These are phyloP conservation scores for Coelastrella sp. DNA, from an alignment of 139 green algal species.

Conservation along the genomic window DNA sequence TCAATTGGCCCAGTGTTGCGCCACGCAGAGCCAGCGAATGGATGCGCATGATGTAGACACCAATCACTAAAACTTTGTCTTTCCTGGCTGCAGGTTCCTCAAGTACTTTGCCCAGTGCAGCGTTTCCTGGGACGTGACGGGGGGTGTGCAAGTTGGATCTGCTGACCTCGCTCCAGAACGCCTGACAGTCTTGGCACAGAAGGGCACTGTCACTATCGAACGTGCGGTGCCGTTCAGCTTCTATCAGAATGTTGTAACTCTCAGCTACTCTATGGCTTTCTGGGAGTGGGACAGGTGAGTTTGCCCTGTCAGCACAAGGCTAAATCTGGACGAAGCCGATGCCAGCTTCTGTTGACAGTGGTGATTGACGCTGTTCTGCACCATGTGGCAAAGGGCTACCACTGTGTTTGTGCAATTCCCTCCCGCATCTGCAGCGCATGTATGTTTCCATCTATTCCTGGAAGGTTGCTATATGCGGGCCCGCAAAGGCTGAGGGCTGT, in stretches of 20 bases:
- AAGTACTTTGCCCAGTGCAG: constrained; percentile 54
- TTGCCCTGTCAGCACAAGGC: neutral
- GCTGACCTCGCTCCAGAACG: neutral
- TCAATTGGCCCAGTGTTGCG: neutral
- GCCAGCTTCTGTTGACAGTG: no score
- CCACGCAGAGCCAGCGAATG: neutral
- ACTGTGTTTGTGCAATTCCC: no score
- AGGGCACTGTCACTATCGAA: neutral
- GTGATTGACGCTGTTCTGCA: no score
- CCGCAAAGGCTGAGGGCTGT: neutral
- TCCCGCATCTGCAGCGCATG: no score
- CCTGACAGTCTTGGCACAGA: neutral
- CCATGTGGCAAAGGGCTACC: no score
- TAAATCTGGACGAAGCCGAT: no score
- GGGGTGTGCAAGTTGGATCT: constrained; percentile 50
- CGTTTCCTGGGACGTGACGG: constrained; percentile 55
- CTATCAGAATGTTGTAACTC: constrained; percentile 68
- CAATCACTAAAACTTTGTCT: neutral
- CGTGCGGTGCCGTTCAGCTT: constrained; percentile 52
- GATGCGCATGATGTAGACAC: neutral
- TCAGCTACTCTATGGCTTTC: constrained; percentile 58
- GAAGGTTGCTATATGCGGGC: no score
- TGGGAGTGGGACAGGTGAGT: constrained; percentile 61
- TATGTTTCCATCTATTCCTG: no score
- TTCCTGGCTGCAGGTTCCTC: constrained; percentile 47